Conservation (phyloP, 495 filamentous ascomycete species). For the Penicillium antarcticum region DNA sequence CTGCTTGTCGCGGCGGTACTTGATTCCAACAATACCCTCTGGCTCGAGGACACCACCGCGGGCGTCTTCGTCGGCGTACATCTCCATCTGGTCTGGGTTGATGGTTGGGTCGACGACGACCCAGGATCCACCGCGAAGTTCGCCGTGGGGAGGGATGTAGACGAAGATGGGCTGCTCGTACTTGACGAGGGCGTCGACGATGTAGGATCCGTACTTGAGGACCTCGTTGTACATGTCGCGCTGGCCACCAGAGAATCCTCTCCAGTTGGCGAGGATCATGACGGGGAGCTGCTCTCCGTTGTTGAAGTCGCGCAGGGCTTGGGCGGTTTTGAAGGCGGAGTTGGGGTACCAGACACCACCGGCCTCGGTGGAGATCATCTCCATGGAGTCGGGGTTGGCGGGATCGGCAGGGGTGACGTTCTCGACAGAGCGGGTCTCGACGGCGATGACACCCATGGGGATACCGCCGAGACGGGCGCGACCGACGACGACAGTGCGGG, state of each 20-base stretch:
- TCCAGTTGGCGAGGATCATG: conserved; percentile 99
- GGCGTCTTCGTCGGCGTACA: conserved; percentile 96
- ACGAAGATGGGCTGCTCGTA: conserved; percentile 98
- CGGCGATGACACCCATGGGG: conserved; percentile 96
- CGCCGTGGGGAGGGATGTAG: conserved; percentile 95
- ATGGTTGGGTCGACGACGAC: conserved; percentile 98
- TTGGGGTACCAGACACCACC: conserved; percentile 99
- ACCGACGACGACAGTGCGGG: conserved; percentile 91
- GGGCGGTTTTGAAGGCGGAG: conserved; percentile 98
- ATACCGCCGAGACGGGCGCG: conserved; percentile 97
- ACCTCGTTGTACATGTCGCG: conserved; percentile 99
- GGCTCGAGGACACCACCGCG: conserved; percentile 97
- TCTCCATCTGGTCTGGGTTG: conserved; percentile 95
- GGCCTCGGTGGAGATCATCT: conserved; percentile 88
- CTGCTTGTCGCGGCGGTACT: conserved; percentile 95
- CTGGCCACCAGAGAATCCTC: conserved; percentile 98
- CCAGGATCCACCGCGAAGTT: conserved; percentile 98
- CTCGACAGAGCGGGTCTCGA: conserved; percentile 93
- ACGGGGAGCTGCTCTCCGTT: conserved; percentile 95
- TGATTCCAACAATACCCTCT: conserved; percentile 97
- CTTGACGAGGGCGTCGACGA: conserved; percentile 96
- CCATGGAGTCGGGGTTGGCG: conserved; percentile 95
- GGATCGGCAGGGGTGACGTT: conserved; percentile 98
- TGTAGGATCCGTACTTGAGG: conserved; percentile 97
- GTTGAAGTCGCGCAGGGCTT: conserved; percentile 99